Evolutionary conservation across 2,329 filamentous ascomycete species (phyloP).

Genomic region (Aspergillus sp.): DNA sequence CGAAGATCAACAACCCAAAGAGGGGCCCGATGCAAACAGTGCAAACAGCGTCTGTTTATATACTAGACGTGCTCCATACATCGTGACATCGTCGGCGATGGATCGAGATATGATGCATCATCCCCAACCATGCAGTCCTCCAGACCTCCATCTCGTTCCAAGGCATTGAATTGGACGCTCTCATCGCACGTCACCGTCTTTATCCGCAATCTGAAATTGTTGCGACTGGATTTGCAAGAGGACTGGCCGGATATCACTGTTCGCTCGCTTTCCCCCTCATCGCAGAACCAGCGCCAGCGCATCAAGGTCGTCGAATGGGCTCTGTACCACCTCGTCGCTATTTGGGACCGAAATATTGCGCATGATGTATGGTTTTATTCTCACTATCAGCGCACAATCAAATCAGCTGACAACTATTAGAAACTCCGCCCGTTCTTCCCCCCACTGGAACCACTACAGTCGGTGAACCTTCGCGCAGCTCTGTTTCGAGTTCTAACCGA

Average conservation of each 20-base stretch:
- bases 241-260: conserved; percentile 77
- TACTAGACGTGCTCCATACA: conserved; percentile 7
- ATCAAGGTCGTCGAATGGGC: conserved; percentile 84
- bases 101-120: too few relatives aligned
- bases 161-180: conserved; percentile 32
- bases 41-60: conserved; percentile 12
- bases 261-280: conserved; percentile 65
- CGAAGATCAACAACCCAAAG: background rate
- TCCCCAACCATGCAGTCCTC: conserved; percentile 26
- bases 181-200: conserved; percentile 62
- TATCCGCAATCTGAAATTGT: conserved; percentile 74
- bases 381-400: conserved; percentile 1
- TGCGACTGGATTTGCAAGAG: conserved; percentile 68
- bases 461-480: conserved; percentile 80
- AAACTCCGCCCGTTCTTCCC: conserved; percentile 90
- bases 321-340: conserved; percentile 76
- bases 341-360: conserved; percentile 77
- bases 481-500: conserved; percentile 77
- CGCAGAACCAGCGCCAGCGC: conserved; percentile 74
- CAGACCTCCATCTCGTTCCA: conserved; percentile 21
- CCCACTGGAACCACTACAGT: conserved; percentile 83
- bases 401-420: conserved; percentile 39
- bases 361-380: conserved; percentile 52
- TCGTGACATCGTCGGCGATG: conserved; percentile 4
- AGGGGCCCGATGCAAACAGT: conserved; percentile 13